These are phyloP conservation scores for Fusarium nelsonii DNA, from an alignment of 2,329 filamentous ascomycete genomes.

Conservation along the genomic window DNA sequence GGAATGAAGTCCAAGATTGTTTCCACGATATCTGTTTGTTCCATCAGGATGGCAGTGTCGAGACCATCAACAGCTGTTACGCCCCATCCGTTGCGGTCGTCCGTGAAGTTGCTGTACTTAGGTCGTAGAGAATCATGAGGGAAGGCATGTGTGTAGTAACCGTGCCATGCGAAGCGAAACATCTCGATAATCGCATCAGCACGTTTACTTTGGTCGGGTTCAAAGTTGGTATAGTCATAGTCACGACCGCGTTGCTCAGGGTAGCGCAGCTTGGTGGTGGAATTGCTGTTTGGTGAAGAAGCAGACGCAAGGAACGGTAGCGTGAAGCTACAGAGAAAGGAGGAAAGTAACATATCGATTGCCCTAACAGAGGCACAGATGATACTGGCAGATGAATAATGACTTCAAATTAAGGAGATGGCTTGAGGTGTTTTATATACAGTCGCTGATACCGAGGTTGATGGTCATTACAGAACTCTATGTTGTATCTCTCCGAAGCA, in stretches of 20 bases:
- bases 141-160: constrained; percentile 13
- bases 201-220: constrained; percentile 15
- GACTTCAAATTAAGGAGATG: no score
- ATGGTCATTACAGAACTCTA: no score
- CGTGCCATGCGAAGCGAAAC: constrained; percentile 29
- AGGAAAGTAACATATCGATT: not conserved
- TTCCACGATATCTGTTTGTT: constrained; percentile 25
- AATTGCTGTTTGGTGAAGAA: not conserved
- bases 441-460: no score
- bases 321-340: not conserved
- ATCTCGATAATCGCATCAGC: constrained; percentile 19
- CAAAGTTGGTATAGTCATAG: constrained; percentile 28
- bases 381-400: no score
- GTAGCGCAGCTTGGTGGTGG: not conserved
- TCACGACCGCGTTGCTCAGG: constrained; percentile 5
- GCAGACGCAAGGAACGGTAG: not conserved
- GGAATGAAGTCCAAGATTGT: constrained; percentile 18
- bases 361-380: no score
- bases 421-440: no score
- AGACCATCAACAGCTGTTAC: constrained; percentile 26
- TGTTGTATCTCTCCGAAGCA: not conserved
- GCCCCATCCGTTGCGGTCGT: constrained; percentile 29
- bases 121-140: constrained; percentile 13
- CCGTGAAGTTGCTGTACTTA: constrained; percentile 14
- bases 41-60: constrained; percentile 29